Evolutionary conservation across 2,329 filamentous ascomycete species (phyloP), one percentile per base, ranked within the genome.

Genomic region (Colletotrichum incanum): DNA sequence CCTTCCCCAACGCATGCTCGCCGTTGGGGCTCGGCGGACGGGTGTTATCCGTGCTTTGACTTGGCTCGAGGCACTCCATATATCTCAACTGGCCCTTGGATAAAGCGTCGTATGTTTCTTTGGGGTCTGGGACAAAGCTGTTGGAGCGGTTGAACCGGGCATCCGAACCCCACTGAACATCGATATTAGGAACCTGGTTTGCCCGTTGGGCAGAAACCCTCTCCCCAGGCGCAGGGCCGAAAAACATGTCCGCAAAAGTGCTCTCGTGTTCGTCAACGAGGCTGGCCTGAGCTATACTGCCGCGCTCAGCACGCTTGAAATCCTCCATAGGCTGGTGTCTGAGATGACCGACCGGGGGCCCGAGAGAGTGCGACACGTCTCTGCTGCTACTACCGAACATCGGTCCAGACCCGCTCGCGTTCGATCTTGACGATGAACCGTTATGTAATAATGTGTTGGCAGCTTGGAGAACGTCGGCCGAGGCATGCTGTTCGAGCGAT

Each of bases 151-250:
- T 86, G 78, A 94, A 94, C 69, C 85, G 89, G n/a, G 86, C 79
- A 79, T 94, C 92, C 0, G 92, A 92, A 12, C 92, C 92, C 88
- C 90, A 94, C 73, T 89, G 88, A 55, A 93, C 84, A 64, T 88
- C 85, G 20, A 68, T 71, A 76, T 85, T 72, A 69, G 80, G 79
- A 65, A 78, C 81, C 45, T 80, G 81, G 77, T 50, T 69, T 20
- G 74, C 60, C 6, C 72, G 67, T 18, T 71, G 72, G n/a, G 63
- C 58, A 58, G 61, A 76, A 76, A 55, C 43, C 73, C 52, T 67
- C 70, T 41, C 74, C 43, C 59, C 74, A 64, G 52, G 74, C 70
- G 45, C 72, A 11, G 76, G 74, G 14, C 80, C 82, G 73, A 82
- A 84, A 72, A 84, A 81, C 83, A 84, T 86, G 56, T 84, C 79